Conservation (phyloP, 1,139 yeast species). For the Debaryomyces sp. region DNA sequence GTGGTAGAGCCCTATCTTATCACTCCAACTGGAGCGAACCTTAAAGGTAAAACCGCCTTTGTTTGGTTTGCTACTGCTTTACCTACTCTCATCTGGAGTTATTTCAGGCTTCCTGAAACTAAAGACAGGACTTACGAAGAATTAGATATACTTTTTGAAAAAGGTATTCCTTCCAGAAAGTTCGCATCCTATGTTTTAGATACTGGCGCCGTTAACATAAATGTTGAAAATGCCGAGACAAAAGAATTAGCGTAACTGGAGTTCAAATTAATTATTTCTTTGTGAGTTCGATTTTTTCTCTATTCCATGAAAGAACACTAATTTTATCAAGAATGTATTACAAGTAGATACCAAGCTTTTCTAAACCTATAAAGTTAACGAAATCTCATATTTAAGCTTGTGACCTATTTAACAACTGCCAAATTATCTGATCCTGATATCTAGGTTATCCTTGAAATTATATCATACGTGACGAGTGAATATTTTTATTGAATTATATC, state of each 20-base stretch:
- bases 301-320: not conserved
- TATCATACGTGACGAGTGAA: too few species aligned
- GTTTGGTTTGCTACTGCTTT: conserved; percentile 56
- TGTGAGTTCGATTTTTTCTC: not conserved
- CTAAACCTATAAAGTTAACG: not conserved
- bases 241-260: not conserved
- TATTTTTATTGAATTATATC: too few species aligned
- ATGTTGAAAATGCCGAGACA: not conserved
- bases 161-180: not conserved
- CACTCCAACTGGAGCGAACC: conserved; percentile 56
- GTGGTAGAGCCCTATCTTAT: conserved; percentile 55
- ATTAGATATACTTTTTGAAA: conserved; percentile 51
- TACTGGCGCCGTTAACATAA: conserved; percentile 13
- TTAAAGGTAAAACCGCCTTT: conserved; percentile 63
- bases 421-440: too few species aligned
- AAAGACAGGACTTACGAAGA: conserved; percentile 61
- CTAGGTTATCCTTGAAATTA: too few species aligned
- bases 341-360: not conserved
- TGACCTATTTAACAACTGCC: too few species aligned
- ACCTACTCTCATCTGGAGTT: conserved; percentile 44
- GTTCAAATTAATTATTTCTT: not conserved
- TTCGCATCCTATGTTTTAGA: not conserved
- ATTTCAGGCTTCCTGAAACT: conserved; percentile 62
- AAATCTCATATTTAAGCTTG: too few species aligned
- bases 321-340: not conserved